A percentile compares a stretch with the other conserved stretches of the same genome.
These are phyloP conservation scores for Pinus taeda DNA, from an alignment of 75 land plant species.

Conservation along the genomic window DNA sequence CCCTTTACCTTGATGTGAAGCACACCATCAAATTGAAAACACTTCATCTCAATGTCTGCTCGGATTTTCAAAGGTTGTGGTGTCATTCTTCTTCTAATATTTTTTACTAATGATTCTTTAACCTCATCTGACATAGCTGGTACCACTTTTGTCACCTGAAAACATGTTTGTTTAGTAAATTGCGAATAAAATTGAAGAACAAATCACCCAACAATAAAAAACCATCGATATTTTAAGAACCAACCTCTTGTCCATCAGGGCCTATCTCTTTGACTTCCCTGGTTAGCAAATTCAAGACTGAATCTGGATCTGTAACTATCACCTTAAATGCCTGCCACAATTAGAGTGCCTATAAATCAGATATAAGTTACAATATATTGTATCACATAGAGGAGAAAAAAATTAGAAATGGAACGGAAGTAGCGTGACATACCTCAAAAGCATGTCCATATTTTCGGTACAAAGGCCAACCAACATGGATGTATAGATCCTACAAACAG, in stretches of 20 bases:
- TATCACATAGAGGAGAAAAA: no score
- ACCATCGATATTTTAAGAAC: slow-evolving; percentile 5
- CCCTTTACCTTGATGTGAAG: slow-evolving; percentile 85
- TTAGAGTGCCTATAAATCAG: background rate
- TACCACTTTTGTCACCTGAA: slow-evolving; percentile 71
- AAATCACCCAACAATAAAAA: background rate
- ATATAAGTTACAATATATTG: background rate
- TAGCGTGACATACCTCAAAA: slow-evolving; percentile 65
- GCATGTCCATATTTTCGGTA: slow-evolving; percentile 95
- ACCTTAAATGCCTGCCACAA: slow-evolving; percentile 82
- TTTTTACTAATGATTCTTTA: slow-evolving; percentile 80
- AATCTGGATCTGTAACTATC: slow-evolving; percentile 89
- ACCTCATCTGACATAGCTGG: slow-evolving; percentile 84
- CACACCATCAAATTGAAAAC: slow-evolving; percentile 97
- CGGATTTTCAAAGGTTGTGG: slow-evolving; percentile 92
- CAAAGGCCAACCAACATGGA: slow-evolving; percentile 93
- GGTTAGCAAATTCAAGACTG: slow-evolving; percentile 71
- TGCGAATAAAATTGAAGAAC: slow-evolving; percentile 3
- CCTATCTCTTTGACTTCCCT: slow-evolving; percentile 86
- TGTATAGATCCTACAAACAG: slow-evolving; percentile 70
- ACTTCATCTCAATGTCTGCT: slow-evolving; percentile 95
- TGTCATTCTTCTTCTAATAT: slow-evolving; percentile 93
- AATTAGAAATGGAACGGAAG: no score
- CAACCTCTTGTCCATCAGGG: slow-evolving; percentile 89
- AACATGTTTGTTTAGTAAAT: background rate